Evolutionary conservation across 495 filamentous ascomycete species (phyloP), one percentile per base, ranked within the genome.

Genomic region (Penicillium waksmanii): DNA sequence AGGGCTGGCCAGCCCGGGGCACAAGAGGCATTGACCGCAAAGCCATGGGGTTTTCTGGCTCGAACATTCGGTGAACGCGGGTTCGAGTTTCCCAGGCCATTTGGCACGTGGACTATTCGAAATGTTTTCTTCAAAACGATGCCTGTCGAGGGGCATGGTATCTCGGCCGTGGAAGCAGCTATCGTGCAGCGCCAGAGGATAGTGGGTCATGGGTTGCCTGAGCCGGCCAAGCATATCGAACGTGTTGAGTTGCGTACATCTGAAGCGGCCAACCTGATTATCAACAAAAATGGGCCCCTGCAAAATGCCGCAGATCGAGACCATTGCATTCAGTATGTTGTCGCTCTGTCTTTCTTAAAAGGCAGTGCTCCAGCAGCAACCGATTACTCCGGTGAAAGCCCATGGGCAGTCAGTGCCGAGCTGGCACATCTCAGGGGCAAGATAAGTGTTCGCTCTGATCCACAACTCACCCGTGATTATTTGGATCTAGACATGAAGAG

Each of bases 301-400:
- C 34, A 58, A 3, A 82, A 80, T 55, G 59, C 73, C 0, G 79
- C 77, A 8, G 79, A 82, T 49, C 71, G 80, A 38, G 76, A 81
- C 58, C 80, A 82, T 49, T 80, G 77, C 54, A 60, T 82, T 49
- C 64, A 73, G 42, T 82, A 76, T 60, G 64, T 77, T 8, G 61
- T 81, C 8, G 73, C 78, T 9, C 57, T 81, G 43, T 61, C 61
- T 6, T 63, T 79, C 40, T 55, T 79, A 34, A 80, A 80, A 55
- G 75, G 73, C 0, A 34, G 43, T 18, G 31, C 59, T 3, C 60
- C 71, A 7, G 71, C 75, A 17, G 57, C 61, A 13, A 62, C 23
- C 6, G 79, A 80, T 53, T 80, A 78, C 60, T 42, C 58, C 15
- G 70, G 80, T 55, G 57, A 67, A 2, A 74, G 71, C 8, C 66